Evolutionary conservation across 306 rosid genomes (phyloP), one percentile per base, ranked within the genome.

Genomic region (Cyamopsis tetragonoloba): DNA sequence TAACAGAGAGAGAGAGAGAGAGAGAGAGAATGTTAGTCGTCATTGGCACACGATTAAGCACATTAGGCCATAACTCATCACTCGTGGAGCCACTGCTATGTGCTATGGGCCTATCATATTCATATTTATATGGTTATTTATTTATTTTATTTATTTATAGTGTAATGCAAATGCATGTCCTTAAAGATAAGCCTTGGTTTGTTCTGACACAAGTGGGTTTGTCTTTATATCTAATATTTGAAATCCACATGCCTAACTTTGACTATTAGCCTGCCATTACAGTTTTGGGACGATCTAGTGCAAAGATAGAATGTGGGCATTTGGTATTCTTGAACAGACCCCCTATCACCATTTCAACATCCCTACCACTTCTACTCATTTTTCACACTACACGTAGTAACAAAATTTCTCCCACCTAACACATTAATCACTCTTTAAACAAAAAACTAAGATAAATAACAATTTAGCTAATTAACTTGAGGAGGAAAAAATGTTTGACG

Each of bases 231-330:
- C 78, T 72, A 75, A 51, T 28, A 48, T 59, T 20, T 61, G 79
- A 67, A 66, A 37, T 81, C 78, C 78, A 66, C 71, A 72, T 78
- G 75, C 85, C 79, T 56, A 67, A 68, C 77, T 72, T 76, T 81
- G 85, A 76, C 85, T 54, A 76, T 38, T 61, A 76, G 34, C 47
- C 79, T 72, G 72, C 73, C 74, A 50, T 61, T 66, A 66, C 70
- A 71, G 38, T 38, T 76, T 44, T 71, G 53, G 51, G 66, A 76
- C 79, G 44, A 59, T 64, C 24, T 50, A 35, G 43, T 69, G 64
- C 15, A 15, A n/a, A 46, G 51, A 54, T 30, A 47, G 3, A 64
- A 79, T 12, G 23, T 74, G 11, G 69, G 53, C 60, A 69, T 32
- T 8, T 51, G 63, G 34, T 61, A 61, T 19, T 34, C 71, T 38